phyloP scores from a whole-genome alignment of 495 filamentous ascomycete genomes.

The Aspergillus conjunctus region DNA sequence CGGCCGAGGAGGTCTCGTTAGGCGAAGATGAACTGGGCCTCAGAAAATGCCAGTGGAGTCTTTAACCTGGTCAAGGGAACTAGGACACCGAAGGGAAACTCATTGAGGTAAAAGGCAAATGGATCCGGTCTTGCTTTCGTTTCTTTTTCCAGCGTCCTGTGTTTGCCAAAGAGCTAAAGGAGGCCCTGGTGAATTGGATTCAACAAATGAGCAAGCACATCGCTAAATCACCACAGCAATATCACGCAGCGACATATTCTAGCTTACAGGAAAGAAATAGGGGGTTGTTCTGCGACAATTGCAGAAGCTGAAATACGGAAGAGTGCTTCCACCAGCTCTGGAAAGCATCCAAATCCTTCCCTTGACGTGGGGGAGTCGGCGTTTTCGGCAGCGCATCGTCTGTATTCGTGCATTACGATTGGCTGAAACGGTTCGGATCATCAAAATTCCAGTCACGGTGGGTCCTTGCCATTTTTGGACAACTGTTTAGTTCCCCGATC shows the following conservation, averaged over 20 bases:
- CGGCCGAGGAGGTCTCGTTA: not conserved
- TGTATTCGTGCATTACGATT: slow-evolving; percentile 33
- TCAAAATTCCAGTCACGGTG: slow-evolving; percentile 20
- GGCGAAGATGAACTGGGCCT: not conserved
- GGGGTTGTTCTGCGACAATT: slow-evolving; percentile 9
- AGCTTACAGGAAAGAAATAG: slow-evolving; percentile 11
- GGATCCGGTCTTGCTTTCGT: slow-evolving; percentile 10
- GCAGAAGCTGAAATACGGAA: slow-evolving; percentile 4
- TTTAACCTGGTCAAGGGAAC: not conserved
- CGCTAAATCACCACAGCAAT: slow-evolving; percentile 22
- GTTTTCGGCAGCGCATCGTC: slow-evolving; percentile 37
- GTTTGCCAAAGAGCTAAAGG: slow-evolving; percentile 17
- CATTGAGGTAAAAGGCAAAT: slow-evolving; percentile 17
- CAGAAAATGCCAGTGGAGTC: too few relatives aligned
- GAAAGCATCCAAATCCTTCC: slow-evolving; percentile 20
- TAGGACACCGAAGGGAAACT: not conserved
- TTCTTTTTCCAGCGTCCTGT: slow-evolving; percentile 8
- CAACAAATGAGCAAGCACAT: slow-evolving; percentile 35
- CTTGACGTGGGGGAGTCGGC: slow-evolving; percentile 42
- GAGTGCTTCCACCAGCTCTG: slow-evolving; percentile 1
- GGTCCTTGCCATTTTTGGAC: slow-evolving; percentile 21
- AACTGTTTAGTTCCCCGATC: slow-evolving; percentile 20
- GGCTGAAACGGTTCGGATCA: slow-evolving; percentile 31
- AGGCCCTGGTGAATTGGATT: slow-evolving; percentile 26
- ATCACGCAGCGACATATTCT: slow-evolving; percentile 6